Base-by-base conservation (phyloP, 2,329 filamentous ascomycete genomes). In the Xylariaceae sp. region DNA sequence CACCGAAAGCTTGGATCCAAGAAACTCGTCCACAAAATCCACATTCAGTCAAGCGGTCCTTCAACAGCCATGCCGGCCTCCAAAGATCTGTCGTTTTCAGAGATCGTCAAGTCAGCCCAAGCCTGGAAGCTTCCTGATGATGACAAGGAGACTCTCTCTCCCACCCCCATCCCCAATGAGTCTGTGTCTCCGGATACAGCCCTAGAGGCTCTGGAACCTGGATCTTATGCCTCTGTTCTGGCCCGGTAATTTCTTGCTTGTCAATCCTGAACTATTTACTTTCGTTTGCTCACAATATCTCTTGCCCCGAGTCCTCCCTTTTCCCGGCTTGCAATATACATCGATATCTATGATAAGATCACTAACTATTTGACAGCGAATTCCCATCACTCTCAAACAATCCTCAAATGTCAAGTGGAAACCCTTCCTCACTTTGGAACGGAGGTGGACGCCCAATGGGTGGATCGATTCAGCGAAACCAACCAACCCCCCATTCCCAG, bases 381-480 rank as follows among this genome's bases (percentile, higher is more conserved):
- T 85, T 85, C 44, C 82, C 82, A 7, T 82, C 80, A 19, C 65
- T 85, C 55, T 83, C 80, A 41, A 82, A 79, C 57, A 82, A 77
- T 52, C 69, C 77, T 36, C 77, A 79, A 57, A 64, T 80, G 35
- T 66, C 73, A 22, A 75, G 64, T 47, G 63, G 71, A 6, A 73
- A 62, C 37, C 73, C 73, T 50, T 66, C 72, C 12, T 76, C 76
- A 5, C 70, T 82, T 65, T 82, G 79, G 79, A 67, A 69, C 21
- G 68, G 69, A 50, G 72, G 71, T 6, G 67, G 73, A 16, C 69
- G 78, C 50, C 75, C 67, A 46, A 63, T 78, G 45, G 68, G 67
- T 36, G 74, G 69, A 2, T 69, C 69, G 22, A 67, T 76, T 48
- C 76, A 74, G 52, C 70, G 79, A 45, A 77, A 72, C 48, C 70